Evolutionary conservation across 2,329 filamentous ascomycete genomes (phyloP), one percentile per base, ranked within the genome.

Genomic region (Incumbomyces lentus): DNA sequence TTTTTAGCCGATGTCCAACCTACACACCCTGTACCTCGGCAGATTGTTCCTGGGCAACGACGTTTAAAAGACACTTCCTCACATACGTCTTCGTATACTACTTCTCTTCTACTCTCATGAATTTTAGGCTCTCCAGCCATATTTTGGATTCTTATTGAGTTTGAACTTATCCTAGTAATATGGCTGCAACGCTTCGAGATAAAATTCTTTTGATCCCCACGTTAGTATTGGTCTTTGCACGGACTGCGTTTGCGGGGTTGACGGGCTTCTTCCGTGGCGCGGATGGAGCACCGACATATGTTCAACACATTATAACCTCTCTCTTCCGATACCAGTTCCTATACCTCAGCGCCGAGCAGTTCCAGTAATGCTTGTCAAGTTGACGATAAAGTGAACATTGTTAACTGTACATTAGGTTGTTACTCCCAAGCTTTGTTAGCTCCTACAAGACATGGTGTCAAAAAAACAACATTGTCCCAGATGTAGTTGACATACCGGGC

Each of bases 261-360:
- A 61, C 64, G 4, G 65, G 62, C 12, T 47, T 62, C 1, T 68
- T 69, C 46, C 65, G 67, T 13, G 65, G 66, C 4, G 54, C 61
- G 14, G 55, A 49, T 26, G 65, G 65, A 32, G 59, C 65, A 14
- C 62, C 55, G 40, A 53, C 55, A 5, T 68, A 64, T 44, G 51
- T 49, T 14, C 56, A 62, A 33, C 64, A 69, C 59, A 41, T 70
- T 29, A 32, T 49, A 6, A 55, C 60, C 42, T 55, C 62, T 0
- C 33, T 60, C 3, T 43, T 65, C n/a, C 59, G 66, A 26, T 49
- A 26, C n/a, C 16, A 42, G 10, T 40, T 51, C 16, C 40, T 34
- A 6, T 17, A 43, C 22, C 38, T 46, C 18, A 49, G 30, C 16
- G 36, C 33, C 2, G 49, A 39, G 13, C 51, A 53, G 45, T 26